Percentiles rank a stretch among this genome's conserved stretches.
Evolutionary conservation across 2,329 filamentous ascomycete genomes (phyloP).

Genomic region (Aspergillus glaucus): DNA sequence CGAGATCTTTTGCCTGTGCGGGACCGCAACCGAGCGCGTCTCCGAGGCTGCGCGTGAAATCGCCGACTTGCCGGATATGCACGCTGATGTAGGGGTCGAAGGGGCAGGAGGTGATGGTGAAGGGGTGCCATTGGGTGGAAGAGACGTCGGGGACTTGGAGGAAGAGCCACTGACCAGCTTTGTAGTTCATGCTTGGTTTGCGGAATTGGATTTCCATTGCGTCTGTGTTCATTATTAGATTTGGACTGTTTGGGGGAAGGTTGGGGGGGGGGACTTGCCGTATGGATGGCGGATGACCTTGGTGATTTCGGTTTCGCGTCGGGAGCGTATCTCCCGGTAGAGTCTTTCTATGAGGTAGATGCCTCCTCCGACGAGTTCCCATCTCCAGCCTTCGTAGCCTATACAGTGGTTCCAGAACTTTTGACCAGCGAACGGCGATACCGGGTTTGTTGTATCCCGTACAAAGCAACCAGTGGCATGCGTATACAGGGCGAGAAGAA

Average conservation of each 20-base stretch:
- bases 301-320: constrained; percentile 80
- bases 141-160: constrained; percentile 87
- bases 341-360: constrained; percentile 83
- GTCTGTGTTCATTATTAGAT: constrained; percentile 46
- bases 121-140: constrained; percentile 92
- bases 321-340: constrained; percentile 81
- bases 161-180: constrained; percentile 97
- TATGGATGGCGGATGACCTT: constrained; percentile 95
- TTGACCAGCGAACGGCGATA: constrained; percentile 77
- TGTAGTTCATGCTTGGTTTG: constrained; percentile 96
- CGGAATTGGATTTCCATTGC: constrained; percentile 95
- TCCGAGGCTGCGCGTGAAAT: constrained; percentile 91
- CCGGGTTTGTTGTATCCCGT: constrained; percentile 63
- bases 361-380: constrained; percentile 81
- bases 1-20: constrained; percentile 82
- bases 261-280: constrained; percentile 47
- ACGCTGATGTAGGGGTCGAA: constrained; percentile 92
- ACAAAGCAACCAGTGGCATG: constrained; percentile 97
- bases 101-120: constrained; percentile 97
- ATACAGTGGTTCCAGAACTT: constrained; percentile 88
- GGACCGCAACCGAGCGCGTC: constrained; percentile 88
- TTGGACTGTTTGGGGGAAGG: background rate
- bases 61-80: constrained; percentile 91
- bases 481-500: constrained; percentile 87
- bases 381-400: constrained; percentile 93